phyloP scores from a whole-genome alignment of 1,139 yeast genomes.

The Saccharomycopsis hybrid region DNA sequence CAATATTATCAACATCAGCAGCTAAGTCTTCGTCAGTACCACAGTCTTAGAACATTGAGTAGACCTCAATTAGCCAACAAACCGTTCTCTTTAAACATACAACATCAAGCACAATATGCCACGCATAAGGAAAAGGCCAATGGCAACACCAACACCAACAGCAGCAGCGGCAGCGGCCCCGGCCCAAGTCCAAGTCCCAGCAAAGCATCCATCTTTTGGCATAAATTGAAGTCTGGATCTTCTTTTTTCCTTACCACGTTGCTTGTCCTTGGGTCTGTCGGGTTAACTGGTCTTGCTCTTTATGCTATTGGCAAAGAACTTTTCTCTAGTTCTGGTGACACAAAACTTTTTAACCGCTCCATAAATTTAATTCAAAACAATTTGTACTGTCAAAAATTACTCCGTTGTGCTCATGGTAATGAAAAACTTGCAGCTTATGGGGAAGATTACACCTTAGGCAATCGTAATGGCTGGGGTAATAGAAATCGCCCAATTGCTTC shows the following conservation, averaged over 20 bases:
- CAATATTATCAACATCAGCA: no score
- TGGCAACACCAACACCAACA: neutral
- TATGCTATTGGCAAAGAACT: slow-evolving; percentile 74
- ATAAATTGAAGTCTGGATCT: slow-evolving; percentile 7
- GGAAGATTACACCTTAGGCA: slow-evolving; percentile 40
- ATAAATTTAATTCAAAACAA: slow-evolving; percentile 69
- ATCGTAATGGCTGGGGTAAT: slow-evolving; percentile 56
- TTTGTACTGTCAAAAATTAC: slow-evolving; percentile 48
- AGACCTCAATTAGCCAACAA: no score
- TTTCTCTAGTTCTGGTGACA: slow-evolving; percentile 85
- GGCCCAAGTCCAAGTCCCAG: neutral
- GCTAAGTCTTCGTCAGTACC: no score
- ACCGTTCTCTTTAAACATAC: neutral
- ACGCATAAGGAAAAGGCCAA: slow-evolving; percentile 11
- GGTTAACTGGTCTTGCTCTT: slow-evolving; percentile 61
- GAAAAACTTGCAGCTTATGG: slow-evolving; percentile 79
- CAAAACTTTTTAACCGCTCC: slow-evolving; percentile 82
- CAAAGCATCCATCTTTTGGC: neutral
- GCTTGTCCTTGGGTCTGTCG: slow-evolving; percentile 61
- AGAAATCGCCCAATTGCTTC: slow-evolving; percentile 76
- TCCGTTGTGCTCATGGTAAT: slow-evolving; percentile 41
- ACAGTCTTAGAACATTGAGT: no score
- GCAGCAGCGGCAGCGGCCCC: neutral
- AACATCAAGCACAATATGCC: slow-evolving; percentile 3
- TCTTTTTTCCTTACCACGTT: slow-evolving; percentile 29